phyloP scores from a whole-genome alignment of 164 flowering plant genomes.

The Sextonia rubra region DNA sequence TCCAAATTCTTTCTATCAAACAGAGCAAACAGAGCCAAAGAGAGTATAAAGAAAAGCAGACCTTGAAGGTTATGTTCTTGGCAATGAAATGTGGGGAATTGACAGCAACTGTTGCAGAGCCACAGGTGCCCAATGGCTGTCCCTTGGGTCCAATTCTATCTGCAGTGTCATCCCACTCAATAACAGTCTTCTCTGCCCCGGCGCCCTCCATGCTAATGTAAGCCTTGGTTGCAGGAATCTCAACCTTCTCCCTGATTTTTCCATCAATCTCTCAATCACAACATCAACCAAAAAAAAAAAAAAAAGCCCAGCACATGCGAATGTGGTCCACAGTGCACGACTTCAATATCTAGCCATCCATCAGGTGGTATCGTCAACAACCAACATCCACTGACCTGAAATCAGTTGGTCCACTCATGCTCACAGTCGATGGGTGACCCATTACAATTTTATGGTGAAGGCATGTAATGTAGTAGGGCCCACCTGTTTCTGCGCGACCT shows the following conservation, averaged over 20 bases:
- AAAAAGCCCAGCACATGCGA: not conserved
- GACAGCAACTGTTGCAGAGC: constrained; percentile 51
- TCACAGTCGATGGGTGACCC: not conserved
- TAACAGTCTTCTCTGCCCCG: constrained; percentile 40
- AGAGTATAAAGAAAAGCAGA: constrained; percentile 7
- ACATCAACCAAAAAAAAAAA: not conserved
- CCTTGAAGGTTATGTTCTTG: constrained; percentile 59
- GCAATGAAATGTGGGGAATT: constrained; percentile 51
- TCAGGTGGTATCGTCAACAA: too few species aligned
- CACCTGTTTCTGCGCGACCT: too few species aligned
- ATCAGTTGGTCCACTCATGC: not conserved
- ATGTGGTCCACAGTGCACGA: not conserved
- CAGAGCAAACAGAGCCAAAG: too few species aligned
- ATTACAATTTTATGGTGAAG: not conserved
- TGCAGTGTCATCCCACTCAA: constrained; percentile 58
- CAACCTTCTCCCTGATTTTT: constrained; percentile 50
- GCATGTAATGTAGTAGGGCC: not conserved
- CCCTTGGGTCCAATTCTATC: constrained; percentile 34
- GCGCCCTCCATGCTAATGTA: constrained; percentile 46
- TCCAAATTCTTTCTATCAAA: too few species aligned
- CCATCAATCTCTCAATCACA: constrained; percentile 4
- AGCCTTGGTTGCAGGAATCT: constrained; percentile 41
- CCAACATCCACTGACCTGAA: not conserved
- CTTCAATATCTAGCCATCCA: too few species aligned
- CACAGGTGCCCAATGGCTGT: constrained; percentile 45